Conservation (phyloP, 2,329 filamentous ascomycete genomes). For the Ceratocystis lukuohia region DNA sequence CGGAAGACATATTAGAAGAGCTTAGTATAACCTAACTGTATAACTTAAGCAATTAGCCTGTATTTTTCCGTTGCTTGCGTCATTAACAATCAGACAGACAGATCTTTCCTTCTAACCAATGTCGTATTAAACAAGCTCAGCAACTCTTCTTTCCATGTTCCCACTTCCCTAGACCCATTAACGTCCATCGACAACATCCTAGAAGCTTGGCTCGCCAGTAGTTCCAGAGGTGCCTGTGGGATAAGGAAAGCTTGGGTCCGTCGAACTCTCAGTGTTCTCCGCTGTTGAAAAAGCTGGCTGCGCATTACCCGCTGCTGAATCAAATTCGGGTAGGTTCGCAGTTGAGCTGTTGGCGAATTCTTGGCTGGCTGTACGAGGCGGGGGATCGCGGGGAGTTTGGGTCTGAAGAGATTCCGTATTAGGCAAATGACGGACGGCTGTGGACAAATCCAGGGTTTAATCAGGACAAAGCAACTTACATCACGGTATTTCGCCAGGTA, state of each 20-base stretch:
- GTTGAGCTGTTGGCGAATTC: slow-evolving; percentile 15
- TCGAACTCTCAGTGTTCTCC: not conserved
- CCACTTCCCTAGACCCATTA: not conserved
- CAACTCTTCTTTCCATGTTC: not conserved
- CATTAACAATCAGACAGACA: not conserved
- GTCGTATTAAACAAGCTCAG: not conserved
- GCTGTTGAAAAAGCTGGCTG: slow-evolving; percentile 24
- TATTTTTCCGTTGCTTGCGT: too few relatives aligned
- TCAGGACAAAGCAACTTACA: slow-evolving; percentile 45
- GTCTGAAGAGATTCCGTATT: slow-evolving; percentile 3
- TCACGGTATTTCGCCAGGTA: slow-evolving; percentile 96
- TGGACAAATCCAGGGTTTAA: not conserved
- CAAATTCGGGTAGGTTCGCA: slow-evolving; percentile 26
- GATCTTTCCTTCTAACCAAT: not conserved
- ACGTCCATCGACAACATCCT: not conserved
- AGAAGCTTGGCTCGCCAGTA: not conserved
- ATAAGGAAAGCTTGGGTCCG: slow-evolving; percentile 10
- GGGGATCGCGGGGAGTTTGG: slow-evolving; percentile 13
- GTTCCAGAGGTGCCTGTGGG: not conserved
- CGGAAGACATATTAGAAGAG: not conserved
- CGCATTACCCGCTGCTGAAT: slow-evolving; percentile 22
- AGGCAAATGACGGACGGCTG: not conserved
- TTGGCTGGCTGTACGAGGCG: slow-evolving; percentile 12
- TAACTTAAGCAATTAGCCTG: not conserved
- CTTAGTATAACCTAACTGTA: not conserved